Percentiles rank a stretch among this genome's conserved stretches.
Evolutionary conservation across 2,329 filamentous ascomycete genomes (phyloP).

Genomic region (Pseudopithomyces maydicus): DNA sequence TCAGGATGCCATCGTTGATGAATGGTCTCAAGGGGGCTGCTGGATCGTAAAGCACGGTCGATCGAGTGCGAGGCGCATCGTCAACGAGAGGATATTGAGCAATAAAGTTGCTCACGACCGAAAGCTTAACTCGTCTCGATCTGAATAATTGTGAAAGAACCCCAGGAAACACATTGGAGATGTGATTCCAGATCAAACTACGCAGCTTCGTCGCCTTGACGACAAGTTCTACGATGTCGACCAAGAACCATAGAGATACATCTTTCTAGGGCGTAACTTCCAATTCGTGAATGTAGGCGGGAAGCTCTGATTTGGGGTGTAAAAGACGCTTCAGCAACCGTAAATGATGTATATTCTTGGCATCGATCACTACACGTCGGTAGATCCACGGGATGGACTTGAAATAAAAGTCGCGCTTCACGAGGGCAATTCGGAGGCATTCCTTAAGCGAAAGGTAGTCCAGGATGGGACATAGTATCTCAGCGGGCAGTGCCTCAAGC

Average conservation of each 20-base stretch:
- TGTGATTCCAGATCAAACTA: neutral
- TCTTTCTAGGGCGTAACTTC: neutral
- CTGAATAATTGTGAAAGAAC: neutral
- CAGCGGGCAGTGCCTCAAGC: too few relatives aligned
- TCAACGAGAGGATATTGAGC: neutral
- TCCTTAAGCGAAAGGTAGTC: neutral
- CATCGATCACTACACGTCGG: neutral
- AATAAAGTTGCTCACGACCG: neutral
- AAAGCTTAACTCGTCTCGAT: neutral
- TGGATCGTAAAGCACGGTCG: neutral
- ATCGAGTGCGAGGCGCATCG: neutral
- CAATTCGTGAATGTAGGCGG: neutral
- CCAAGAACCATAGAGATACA: neutral
- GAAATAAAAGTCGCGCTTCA: neutral
- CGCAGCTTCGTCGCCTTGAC: neutral
- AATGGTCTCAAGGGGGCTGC: neutral
- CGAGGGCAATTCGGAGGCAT: neutral
- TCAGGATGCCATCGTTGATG: neutral
- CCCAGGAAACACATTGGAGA: neutral
- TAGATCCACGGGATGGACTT: neutral
- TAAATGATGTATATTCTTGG: neutral
- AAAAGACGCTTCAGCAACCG: neutral
- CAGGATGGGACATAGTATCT: neutral
- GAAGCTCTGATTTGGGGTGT: neutral
- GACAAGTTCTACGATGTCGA: neutral